phyloP scores from a whole-genome alignment of 2,329 filamentous ascomycete genomes.

The Fusarium falciforme region DNA sequence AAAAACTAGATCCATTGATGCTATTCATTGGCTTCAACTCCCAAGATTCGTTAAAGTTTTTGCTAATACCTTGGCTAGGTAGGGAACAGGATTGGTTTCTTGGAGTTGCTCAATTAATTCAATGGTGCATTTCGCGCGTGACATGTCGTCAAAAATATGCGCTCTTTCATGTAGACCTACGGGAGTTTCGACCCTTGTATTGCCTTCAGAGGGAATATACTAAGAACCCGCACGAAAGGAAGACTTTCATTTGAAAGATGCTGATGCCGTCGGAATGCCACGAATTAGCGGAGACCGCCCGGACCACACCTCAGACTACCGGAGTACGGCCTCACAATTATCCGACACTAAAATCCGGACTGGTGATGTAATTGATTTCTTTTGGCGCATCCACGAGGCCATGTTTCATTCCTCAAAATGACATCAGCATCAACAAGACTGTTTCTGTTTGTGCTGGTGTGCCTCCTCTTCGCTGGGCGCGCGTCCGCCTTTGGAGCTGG shows the following conservation, averaged over 20 bases:
- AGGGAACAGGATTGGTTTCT: background rate
- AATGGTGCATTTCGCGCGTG: too few relatives aligned
- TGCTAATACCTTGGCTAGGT: background rate
- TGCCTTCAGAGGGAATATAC: too few relatives aligned
- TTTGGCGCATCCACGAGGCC: constrained; percentile 12
- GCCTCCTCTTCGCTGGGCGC: constrained; percentile 44
- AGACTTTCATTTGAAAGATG: too few relatives aligned
- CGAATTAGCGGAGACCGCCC: too few relatives aligned
- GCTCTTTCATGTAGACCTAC: too few relatives aligned
- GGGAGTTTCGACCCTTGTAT: too few relatives aligned
- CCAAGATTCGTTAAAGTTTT: background rate
- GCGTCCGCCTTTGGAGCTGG: constrained; percentile 53
- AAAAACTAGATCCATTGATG: background rate
- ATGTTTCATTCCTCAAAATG: constrained; percentile 19
- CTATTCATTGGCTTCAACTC: background rate
- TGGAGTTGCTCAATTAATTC: background rate
- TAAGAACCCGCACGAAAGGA: too few relatives aligned
- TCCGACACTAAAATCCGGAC: background rate
- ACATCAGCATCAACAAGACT: constrained; percentile 31
- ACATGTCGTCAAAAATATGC: too few relatives aligned
- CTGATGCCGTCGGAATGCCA: too few relatives aligned
- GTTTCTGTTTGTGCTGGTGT: constrained; percentile 32
- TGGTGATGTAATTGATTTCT: background rate
- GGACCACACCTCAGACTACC: background rate
- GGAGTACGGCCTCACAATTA: constrained; percentile 1